Evolutionary conservation across 2,329 filamentous ascomycete species (phyloP).

Genomic region (Colletotrichum cereale): DNA sequence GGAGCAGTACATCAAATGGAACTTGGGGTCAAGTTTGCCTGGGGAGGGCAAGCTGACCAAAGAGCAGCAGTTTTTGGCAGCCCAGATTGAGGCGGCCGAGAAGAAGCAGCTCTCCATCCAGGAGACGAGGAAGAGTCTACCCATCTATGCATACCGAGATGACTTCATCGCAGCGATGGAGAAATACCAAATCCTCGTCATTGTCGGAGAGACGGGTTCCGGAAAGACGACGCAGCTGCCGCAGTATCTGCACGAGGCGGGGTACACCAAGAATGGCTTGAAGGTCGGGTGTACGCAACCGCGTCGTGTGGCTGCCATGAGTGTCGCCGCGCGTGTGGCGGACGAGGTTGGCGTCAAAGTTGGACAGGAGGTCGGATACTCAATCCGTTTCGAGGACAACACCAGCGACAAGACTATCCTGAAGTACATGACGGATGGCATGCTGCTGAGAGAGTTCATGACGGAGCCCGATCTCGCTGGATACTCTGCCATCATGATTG

Average conservation of each 20-base stretch:
- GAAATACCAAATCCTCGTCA: slow-evolving; percentile 87
- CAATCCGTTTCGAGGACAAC: slow-evolving; percentile 93
- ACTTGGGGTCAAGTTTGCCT: slow-evolving; percentile 78
- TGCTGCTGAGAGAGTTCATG: slow-evolving; percentile 90
- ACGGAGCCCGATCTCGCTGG: slow-evolving; percentile 86
- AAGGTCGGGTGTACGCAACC: slow-evolving; percentile 96
- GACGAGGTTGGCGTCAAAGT: slow-evolving; percentile 93
- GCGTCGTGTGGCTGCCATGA: slow-evolving; percentile 96
- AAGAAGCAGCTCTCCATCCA: slow-evolving; percentile 90
- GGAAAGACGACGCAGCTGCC: slow-evolving; percentile 97
- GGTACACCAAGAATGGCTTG: slow-evolving; percentile 84
- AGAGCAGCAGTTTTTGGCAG: slow-evolving; percentile 82
- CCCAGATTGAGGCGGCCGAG: slow-evolving; percentile 89
- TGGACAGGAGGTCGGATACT: slow-evolving; percentile 93
- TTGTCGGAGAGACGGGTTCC: slow-evolving; percentile 94
- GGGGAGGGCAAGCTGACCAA: slow-evolving; percentile 81
- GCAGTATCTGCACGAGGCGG: slow-evolving; percentile 92
- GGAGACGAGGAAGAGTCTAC: slow-evolving; percentile 89
- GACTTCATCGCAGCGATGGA: slow-evolving; percentile 89
- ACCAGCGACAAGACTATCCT: slow-evolving; percentile 92
- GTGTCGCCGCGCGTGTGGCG: slow-evolving; percentile 93
- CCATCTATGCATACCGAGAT: slow-evolving; percentile 89
- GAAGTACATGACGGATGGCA: slow-evolving; percentile 98
- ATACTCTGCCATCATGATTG: slow-evolving; percentile 94
- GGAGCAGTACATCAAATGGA: slow-evolving; percentile 87